These are phyloP conservation scores for Neofusicoccum parvum DNA, from an alignment of 2,329 filamentous ascomycete species.

Conservation along the genomic window DNA sequence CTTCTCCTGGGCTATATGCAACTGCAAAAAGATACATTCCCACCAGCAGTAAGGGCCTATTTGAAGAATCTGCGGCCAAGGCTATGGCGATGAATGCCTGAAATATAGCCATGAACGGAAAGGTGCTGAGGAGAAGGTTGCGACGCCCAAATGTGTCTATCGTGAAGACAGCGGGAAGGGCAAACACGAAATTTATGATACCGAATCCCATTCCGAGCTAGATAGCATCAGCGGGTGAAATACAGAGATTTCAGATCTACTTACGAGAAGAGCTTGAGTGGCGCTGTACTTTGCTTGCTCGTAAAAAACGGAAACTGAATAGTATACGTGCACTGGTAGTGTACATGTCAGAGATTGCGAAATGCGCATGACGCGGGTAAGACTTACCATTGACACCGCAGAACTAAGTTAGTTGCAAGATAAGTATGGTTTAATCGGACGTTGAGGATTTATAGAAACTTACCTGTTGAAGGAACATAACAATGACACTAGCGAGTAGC, in stretches of 20 bases:
- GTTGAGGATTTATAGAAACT: too few relatives aligned
- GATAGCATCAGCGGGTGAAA: conserved; percentile 30
- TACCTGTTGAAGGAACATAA: conserved; percentile 30
- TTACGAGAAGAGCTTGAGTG: background rate
- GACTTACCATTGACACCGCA: too few relatives aligned
- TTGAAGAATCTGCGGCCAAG: conserved; percentile 31
- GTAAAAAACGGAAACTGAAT: conserved; percentile 34
- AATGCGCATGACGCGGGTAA: too few relatives aligned
- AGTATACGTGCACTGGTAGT: conserved; percentile 26
- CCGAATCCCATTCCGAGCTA: conserved; percentile 47
- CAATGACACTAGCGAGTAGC: conserved; percentile 28
- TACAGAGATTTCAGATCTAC: conserved; percentile 26
- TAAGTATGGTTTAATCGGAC: too few relatives aligned
- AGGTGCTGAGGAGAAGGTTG: conserved; percentile 48
- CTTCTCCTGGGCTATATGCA: conserved; percentile 51
- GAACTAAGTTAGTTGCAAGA: too few relatives aligned
- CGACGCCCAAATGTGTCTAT: conserved; percentile 45
- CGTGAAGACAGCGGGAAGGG: conserved; percentile 48
- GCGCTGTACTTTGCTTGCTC: conserved; percentile 51
- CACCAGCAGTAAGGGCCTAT: conserved; percentile 26
- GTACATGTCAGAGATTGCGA: too few relatives aligned
- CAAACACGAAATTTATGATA: conserved; percentile 48
- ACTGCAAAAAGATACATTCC: conserved; percentile 55
- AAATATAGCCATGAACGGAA: conserved; percentile 52
- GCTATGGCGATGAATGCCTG: conserved; percentile 51